A percentile compares a stretch with the other conserved stretches of the same genome.
These are phyloP conservation scores for Epichloe gansuensis DNA, from an alignment of 2,329 filamentous ascomycete species.

Conservation along the genomic window DNA sequence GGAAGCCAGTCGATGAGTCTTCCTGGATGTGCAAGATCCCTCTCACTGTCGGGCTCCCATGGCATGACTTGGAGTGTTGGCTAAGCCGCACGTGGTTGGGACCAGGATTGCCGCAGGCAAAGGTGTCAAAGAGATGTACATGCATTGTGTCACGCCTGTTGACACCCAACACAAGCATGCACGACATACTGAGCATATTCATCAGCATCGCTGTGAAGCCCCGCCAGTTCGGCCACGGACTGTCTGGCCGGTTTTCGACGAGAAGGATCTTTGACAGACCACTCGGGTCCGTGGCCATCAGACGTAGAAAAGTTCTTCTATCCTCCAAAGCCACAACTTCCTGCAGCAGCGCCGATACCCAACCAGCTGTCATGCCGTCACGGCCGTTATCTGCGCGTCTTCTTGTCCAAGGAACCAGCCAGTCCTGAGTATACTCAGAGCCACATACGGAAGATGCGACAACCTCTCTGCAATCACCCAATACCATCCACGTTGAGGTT, in stretches of 20 bases:
- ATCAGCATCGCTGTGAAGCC: neutral
- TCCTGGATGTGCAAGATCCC: too few relatives aligned
- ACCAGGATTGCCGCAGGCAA: too few relatives aligned
- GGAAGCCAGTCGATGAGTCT: conserved; percentile 1
- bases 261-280: neutral
- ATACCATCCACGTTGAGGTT: conserved; percentile 5
- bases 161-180: too few relatives aligned
- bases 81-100: too few relatives aligned
- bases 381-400: conserved; percentile 13
- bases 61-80: too few relatives aligned
- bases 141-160: too few relatives aligned
- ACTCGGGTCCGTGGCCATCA: neutral
- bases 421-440: neutral
- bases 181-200: too few relatives aligned
- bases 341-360: conserved; percentile 8
- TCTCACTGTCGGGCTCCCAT: too few relatives aligned
- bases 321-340: conserved; percentile 5
- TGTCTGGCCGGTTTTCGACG: neutral
- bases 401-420: conserved; percentile 12
- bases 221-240: neutral
- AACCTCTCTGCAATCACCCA: conserved; percentile 8
- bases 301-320: neutral
- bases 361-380: neutral
- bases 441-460: neutral
- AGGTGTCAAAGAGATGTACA: too few relatives aligned